Conservation (phyloP, 345 rosid species). For the Gossypium rotundifolium region DNA sequence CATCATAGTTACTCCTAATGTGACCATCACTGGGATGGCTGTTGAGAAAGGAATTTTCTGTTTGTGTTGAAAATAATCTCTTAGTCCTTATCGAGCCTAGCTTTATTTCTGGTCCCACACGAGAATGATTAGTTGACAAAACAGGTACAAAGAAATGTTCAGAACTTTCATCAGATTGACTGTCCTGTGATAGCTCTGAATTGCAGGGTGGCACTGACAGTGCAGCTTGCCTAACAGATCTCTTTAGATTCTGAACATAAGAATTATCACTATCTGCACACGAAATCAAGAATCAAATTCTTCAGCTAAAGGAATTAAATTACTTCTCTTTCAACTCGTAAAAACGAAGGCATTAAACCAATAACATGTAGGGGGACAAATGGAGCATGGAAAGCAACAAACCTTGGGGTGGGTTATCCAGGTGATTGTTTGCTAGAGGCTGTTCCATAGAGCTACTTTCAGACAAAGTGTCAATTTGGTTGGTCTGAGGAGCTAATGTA, state of each 20-base stretch:
- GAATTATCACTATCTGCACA: slow-evolving; percentile 59
- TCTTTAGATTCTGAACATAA: slow-evolving; percentile 71
- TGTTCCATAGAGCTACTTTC: slow-evolving; percentile 54
- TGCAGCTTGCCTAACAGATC: slow-evolving; percentile 93
- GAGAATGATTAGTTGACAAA: slow-evolving; percentile 51
- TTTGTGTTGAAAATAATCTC: slow-evolving; percentile 44
- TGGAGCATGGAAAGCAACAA: slow-evolving; percentile 19
- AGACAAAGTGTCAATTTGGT: slow-evolving; percentile 52
- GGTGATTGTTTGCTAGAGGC: slow-evolving; percentile 37
- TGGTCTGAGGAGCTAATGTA: slow-evolving; percentile 43
- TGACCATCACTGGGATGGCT: slow-evolving; percentile 37
- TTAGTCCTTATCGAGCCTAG: slow-evolving; percentile 43
- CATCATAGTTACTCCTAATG: slow-evolving; percentile 46
- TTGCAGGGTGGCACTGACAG: slow-evolving; percentile 49
- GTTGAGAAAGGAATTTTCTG: slow-evolving; percentile 40
- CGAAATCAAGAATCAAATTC: slow-evolving; percentile 9
- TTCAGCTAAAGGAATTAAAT: slow-evolving; percentile 10
- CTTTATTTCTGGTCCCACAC: slow-evolving; percentile 45
- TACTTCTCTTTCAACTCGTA: background rate
- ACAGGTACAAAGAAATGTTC: slow-evolving; percentile 86
- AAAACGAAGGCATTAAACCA: background rate
- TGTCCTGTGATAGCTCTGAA: slow-evolving; percentile 64
- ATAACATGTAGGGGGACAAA: background rate
- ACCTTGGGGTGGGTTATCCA: slow-evolving; percentile 62
- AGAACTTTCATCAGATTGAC: slow-evolving; percentile 68